Percentiles rank a stretch among this genome's conserved stretches.
phyloP scores from a whole-genome alignment of 306 rosid genomes.

The Cicer yamashitae region DNA sequence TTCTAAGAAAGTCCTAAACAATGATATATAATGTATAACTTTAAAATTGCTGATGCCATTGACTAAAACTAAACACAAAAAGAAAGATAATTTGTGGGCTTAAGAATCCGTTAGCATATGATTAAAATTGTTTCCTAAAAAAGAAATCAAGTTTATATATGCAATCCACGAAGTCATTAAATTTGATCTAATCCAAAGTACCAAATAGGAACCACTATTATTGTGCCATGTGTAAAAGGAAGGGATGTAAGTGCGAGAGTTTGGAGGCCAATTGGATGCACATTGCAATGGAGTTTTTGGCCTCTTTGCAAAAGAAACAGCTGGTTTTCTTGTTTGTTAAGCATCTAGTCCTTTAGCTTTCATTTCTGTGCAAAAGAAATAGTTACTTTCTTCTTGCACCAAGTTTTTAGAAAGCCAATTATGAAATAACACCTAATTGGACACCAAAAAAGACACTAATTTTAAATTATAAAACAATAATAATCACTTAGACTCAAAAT shows the following conservation, averaged over 20 bases:
- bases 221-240: conserved; percentile 43
- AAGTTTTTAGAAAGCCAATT: conserved; percentile 47
- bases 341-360: conserved; percentile 54
- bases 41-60: conserved; percentile 48
- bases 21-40: conserved; percentile 27
- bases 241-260: conserved; percentile 27
- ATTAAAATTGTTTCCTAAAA: conserved; percentile 2
- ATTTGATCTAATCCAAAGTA: conserved; percentile 53
- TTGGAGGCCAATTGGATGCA: conserved; percentile 36
- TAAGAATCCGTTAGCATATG: conserved; percentile 43
- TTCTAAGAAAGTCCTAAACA: conserved; percentile 18
- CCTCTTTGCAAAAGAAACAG: conserved; percentile 41
- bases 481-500: neutral
- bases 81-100: conserved; percentile 52
- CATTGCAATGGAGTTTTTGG: conserved; percentile 31
- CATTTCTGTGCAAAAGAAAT: conserved; percentile 42
- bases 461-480: neutral
- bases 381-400: conserved; percentile 46
- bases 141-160: conserved; percentile 8
- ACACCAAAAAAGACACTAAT: conserved; percentile 23
- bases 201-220: conserved; percentile 23
- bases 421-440: conserved; percentile 42
- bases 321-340: conserved; percentile 68
- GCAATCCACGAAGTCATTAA: conserved; percentile 47
- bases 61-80: conserved; percentile 49